phyloP scores from a whole-genome alignment of 306 rosid genomes.

The Vigna radiata region DNA sequence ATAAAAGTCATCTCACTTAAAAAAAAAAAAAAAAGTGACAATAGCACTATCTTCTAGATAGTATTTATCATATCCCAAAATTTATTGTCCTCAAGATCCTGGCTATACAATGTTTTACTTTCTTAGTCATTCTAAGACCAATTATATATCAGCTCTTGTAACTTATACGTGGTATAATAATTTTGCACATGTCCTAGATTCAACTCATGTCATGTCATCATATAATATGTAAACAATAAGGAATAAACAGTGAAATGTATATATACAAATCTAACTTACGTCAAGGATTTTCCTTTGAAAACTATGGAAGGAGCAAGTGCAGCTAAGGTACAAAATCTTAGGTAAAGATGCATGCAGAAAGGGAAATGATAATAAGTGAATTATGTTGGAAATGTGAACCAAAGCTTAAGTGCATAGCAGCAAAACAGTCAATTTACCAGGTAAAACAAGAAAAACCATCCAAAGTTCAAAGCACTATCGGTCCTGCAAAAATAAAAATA shows the following conservation, averaged over 20 bases:
- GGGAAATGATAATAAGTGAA: no score
- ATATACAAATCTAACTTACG: no score
- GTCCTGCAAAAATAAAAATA: conserved; percentile 70
- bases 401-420: conserved; percentile 1
- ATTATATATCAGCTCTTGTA: conserved; percentile 6
- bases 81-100: conserved; percentile 2
- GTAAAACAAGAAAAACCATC: conserved; percentile 92
- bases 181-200: not conserved
- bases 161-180: not conserved
- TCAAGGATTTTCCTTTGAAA: no score
- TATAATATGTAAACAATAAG: conserved; percentile 5
- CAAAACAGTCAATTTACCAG: conserved; percentile 55
- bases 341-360: no score
- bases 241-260: not conserved
- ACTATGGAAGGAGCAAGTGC: no score
- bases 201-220: not conserved
- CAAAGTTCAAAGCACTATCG: conserved; percentile 82
- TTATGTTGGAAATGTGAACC: conserved; percentile 9
- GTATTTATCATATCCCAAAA: not conserved
- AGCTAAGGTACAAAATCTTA: no score
- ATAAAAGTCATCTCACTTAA: no score
- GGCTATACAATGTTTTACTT: not conserved
- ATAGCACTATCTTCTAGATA: conserved; percentile 8
- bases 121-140: conserved; percentile 10
- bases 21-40: not conserved